Conservation (phyloP, 148 eudicot genomes). For the Chenopodium formosanum region DNA sequence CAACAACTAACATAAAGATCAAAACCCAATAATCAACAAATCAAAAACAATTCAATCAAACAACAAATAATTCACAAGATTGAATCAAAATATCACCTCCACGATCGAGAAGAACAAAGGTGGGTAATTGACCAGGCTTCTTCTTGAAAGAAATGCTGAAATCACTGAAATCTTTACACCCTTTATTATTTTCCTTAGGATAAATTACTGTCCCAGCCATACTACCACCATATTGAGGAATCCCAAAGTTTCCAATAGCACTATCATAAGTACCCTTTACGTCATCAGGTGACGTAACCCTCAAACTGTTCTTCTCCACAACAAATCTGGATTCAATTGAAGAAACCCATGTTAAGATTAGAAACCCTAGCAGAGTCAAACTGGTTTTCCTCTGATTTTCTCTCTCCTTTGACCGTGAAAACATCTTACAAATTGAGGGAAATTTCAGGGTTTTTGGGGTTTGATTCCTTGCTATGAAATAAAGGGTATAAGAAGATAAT, state of each 20-base stretch:
- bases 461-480: background rate
- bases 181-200: conserved; percentile 74
- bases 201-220: conserved; percentile 76
- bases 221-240: conserved; percentile 84
- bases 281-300: conserved; percentile 65
- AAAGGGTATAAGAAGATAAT: background rate
- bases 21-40: background rate
- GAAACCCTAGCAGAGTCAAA: conserved; percentile 44
- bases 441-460: background rate
- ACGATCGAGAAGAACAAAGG: conserved; percentile 78
- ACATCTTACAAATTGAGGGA: conserved; percentile 1
- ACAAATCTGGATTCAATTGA: conserved; percentile 53
- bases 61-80: background rate
- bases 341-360: conserved; percentile 27
- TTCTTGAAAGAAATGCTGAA: conserved; percentile 59
- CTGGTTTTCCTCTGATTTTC: background rate
- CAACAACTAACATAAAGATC: background rate
- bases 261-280: conserved; percentile 73
- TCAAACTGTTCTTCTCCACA: conserved; percentile 87
- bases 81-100: conserved; percentile 48
- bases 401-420: conserved; percentile 15
- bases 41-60: background rate
- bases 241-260: conserved; percentile 92
- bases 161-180: conserved; percentile 56
- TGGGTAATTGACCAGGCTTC: conserved; percentile 81